Conservation (phyloP, 345 rosid species). For the Camelina sativa region DNA sequence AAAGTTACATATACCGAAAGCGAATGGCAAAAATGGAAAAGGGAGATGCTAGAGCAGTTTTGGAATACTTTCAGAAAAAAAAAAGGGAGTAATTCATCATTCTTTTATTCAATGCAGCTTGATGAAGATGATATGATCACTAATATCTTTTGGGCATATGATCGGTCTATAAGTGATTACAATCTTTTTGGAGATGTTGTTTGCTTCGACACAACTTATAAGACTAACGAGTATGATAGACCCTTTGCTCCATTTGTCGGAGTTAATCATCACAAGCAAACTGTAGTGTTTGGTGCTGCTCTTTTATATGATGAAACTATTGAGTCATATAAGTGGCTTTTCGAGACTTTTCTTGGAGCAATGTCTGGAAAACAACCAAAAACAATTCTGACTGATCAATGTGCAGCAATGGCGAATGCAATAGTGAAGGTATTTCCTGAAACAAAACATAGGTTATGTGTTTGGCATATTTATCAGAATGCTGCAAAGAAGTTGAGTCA, state of each 20-base stretch:
- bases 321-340: background rate
- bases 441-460: constrained; percentile 1
- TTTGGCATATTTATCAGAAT: background rate
- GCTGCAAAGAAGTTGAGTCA: constrained; percentile 4
- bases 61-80: background rate
- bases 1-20: background rate
- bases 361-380: background rate
- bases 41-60: background rate
- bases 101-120: too few species aligned
- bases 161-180: background rate
- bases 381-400: constrained; percentile 2
- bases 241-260: background rate
- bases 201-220: background rate
- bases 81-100: background rate
- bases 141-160: background rate
- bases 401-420: background rate
- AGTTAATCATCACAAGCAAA: background rate
- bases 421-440: background rate
- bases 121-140: background rate
- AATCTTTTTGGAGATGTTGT: background rate
- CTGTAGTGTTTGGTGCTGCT: background rate
- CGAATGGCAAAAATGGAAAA: background rate
- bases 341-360: background rate
- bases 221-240: background rate
- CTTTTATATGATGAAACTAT: background rate